phyloP scores from a whole-genome alignment of 495 filamentous ascomycete genomes.

The Daldinia caldariorum region DNA sequence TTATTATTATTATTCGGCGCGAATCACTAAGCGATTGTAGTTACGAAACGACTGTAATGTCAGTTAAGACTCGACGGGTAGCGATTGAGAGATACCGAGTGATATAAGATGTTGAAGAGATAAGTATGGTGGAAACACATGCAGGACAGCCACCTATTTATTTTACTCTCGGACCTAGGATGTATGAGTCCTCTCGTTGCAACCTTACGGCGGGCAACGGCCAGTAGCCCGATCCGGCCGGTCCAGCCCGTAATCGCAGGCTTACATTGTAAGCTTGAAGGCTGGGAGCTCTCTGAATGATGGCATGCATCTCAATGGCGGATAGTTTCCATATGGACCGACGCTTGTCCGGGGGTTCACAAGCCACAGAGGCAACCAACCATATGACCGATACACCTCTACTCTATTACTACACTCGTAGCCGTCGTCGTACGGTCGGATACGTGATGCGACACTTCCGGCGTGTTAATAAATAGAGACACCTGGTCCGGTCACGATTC shows the following conservation, averaged over 20 bases:
- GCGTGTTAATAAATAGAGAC: constrained; percentile 13
- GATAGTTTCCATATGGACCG: constrained; percentile 36
- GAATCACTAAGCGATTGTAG: constrained; percentile 37
- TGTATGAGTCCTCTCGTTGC: constrained; percentile 26
- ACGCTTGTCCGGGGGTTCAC: constrained; percentile 33
- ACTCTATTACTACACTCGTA: constrained; percentile 7
- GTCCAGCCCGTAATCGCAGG: constrained; percentile 41
- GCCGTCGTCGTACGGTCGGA: constrained; percentile 22
- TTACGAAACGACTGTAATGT: constrained; percentile 45
- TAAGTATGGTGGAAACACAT: constrained; percentile 19
- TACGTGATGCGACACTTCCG: constrained; percentile 22
- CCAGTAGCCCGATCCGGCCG: constrained; percentile 41
- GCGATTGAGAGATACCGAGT: constrained; percentile 44
- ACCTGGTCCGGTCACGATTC: constrained; percentile 20
- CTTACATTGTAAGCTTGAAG: constrained; percentile 36
- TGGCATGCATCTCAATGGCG: constrained; percentile 35
- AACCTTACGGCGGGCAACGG: constrained; percentile 43
- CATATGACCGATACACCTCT: constrained; percentile 34
- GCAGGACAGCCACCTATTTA: constrained; percentile 45
- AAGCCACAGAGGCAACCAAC: constrained; percentile 41
- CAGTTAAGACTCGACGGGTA: constrained; percentile 42
- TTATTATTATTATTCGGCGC: constrained; percentile 30
- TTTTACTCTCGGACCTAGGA: constrained; percentile 23
- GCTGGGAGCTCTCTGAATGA: constrained; percentile 38
- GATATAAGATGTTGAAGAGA: constrained; percentile 38